Conservation (phyloP, 768 basidiomycete genomes). For the Leucosporidium yakuticum region DNA sequence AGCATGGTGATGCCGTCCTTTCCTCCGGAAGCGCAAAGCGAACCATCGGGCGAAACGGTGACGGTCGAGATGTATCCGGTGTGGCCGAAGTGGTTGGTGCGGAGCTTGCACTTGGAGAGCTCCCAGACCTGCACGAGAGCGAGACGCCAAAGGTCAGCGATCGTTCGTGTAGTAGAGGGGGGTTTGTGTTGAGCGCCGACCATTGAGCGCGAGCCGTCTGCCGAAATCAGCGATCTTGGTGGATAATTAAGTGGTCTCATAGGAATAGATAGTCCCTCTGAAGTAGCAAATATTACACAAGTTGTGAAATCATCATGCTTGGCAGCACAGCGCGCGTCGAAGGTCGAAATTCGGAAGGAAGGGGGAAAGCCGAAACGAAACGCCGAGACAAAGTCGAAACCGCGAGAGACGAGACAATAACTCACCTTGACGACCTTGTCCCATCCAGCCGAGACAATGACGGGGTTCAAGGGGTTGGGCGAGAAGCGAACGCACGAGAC, state of each 20-base stretch:
- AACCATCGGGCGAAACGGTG: slow-evolving; percentile 97
- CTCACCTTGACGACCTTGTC: slow-evolving; percentile 99
- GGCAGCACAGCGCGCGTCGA: not conserved
- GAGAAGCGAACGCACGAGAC: slow-evolving; percentile 99
- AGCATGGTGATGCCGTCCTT: slow-evolving; percentile 98
- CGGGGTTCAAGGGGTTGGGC: slow-evolving; percentile 93
- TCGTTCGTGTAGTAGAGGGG: slow-evolving; percentile 8
- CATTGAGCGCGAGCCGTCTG: slow-evolving; percentile 7
- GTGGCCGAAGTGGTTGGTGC: slow-evolving; percentile 99
- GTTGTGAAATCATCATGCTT: slow-evolving; percentile 42
- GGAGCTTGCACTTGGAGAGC: slow-evolving; percentile 98
- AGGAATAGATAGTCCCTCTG: slow-evolving; percentile 54
- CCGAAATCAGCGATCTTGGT: slow-evolving; percentile 72
- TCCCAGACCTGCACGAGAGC: slow-evolving; percentile 81
- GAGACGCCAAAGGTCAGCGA: slow-evolving; percentile 28
- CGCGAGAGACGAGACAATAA: not conserved
- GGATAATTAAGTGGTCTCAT: slow-evolving; percentile 67
- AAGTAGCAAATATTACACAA: slow-evolving; percentile 76
- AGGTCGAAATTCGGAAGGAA: slow-evolving; percentile 41
- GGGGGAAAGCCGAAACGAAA: slow-evolving; percentile 1
- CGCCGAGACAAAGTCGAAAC: not conserved
- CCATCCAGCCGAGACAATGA: slow-evolving; percentile 99
- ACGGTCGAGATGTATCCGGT: slow-evolving; percentile 98
- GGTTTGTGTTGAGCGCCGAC: slow-evolving; percentile 18
- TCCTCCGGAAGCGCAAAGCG: slow-evolving; percentile 95